Percentiles rank a stretch among this genome's conserved stretches.
Evolutionary conservation across 768 basidiomycete genomes (phyloP).

Genomic region (Russula olivacea): DNA sequence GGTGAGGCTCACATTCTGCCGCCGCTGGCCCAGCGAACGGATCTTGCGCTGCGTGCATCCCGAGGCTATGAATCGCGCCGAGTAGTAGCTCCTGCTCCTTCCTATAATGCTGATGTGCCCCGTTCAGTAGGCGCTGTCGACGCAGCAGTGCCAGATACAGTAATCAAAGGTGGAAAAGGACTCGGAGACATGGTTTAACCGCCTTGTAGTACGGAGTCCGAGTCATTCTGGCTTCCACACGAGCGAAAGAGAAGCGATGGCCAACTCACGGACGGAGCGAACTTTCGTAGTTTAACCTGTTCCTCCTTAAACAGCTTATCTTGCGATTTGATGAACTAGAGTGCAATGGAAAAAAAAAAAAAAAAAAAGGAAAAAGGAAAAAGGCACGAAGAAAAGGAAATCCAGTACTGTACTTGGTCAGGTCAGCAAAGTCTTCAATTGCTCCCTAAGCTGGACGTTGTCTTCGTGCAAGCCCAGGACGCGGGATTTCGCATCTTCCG

Average conservation of each 20-base stretch:
- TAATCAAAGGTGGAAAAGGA: too few species aligned
- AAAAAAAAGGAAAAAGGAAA: not conserved
- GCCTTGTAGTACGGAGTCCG: conserved; percentile 37
- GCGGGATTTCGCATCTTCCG: conserved; percentile 74
- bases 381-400: not conserved
- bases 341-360: too few species aligned
- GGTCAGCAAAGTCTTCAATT: conserved; percentile 60
- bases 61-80: conserved; percentile 17
- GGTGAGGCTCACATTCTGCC: conserved; percentile 20
- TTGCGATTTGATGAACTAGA: conserved; percentile 86
- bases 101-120: conserved; percentile 23
- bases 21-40: conserved; percentile 24
- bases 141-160: not conserved
- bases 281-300: conserved; percentile 50
- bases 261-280: conserved; percentile 40
- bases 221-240: not conserved
- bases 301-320: conserved; percentile 85
- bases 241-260: not conserved
- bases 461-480: conserved; percentile 77
- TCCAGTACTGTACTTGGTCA: conserved; percentile 60
- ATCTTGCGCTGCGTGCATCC: conserved; percentile 21
- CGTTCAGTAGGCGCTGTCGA: too few species aligned
- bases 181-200: conserved; percentile 33
- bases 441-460: conserved; percentile 62
- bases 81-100: conserved; percentile 26